Evolutionary conservation across 2,329 filamentous ascomycete species (phyloP).

Genomic region (Talaromyces sp.): DNA sequence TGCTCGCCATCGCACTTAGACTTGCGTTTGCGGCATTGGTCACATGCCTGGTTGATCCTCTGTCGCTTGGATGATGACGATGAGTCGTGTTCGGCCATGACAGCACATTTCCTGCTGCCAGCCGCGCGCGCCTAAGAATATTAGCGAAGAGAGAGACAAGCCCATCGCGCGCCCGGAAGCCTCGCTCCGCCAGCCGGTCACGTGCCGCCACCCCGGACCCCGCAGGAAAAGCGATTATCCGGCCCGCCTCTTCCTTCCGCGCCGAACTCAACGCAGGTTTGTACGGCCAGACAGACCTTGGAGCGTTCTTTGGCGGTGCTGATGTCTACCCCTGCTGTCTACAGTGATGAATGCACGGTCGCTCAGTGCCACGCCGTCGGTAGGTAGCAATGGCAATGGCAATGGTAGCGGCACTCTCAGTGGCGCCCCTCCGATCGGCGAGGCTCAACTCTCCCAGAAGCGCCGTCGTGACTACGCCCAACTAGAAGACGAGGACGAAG

Average conservation of each 20-base stretch:
- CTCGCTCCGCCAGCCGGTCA: neutral
- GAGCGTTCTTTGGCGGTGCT: neutral
- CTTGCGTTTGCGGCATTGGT: constrained; percentile 62
- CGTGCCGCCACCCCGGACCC: neutral
- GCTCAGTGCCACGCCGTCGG: neutral
- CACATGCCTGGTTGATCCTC: constrained; percentile 64
- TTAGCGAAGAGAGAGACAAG: neutral
- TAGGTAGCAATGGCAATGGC: neutral
- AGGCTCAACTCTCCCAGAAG: neutral
- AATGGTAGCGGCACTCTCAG: neutral
- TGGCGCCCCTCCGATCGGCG: too few species aligned
- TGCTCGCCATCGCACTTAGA: constrained; percentile 70
- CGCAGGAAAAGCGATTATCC: neutral
- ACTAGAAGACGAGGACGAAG: neutral
- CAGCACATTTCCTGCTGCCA: constrained; percentile 25
- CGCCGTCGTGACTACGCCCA: constrained; percentile 5
- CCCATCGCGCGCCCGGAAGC: neutral
- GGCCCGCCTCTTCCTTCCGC: neutral
- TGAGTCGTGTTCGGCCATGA: constrained; percentile 15
- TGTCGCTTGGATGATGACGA: constrained; percentile 48
- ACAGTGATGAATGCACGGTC: neutral
- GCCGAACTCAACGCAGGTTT: too few species aligned
- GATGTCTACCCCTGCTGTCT: neutral
- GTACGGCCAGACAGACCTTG: neutral
- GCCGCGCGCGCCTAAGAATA: neutral